Evolutionary conservation across 306 rosid genomes (phyloP).

Genomic region (Biancaea sappan): DNA sequence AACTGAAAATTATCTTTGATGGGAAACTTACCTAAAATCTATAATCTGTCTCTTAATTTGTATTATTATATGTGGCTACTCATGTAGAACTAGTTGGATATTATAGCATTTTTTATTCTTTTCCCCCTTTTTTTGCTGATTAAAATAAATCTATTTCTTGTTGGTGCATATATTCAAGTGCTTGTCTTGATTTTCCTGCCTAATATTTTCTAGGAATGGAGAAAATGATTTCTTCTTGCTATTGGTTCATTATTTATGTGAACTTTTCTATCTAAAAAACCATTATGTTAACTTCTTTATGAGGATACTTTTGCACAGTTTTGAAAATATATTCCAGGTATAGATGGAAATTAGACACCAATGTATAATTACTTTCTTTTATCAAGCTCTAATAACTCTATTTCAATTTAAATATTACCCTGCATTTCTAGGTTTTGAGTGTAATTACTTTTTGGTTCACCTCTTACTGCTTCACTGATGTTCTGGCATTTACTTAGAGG

Average conservation of each 20-base stretch:
- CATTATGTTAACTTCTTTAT: background rate
- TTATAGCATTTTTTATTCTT: background rate
- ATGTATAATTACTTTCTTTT: background rate
- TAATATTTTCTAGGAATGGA: constrained; percentile 15
- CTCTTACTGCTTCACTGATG: constrained; percentile 19
- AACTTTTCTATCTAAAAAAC: background rate
- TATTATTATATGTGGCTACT: background rate
- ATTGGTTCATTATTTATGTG: background rate
- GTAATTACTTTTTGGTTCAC: constrained; percentile 12
- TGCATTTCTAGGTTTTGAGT: constrained; percentile 20
- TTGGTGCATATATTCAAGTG: background rate
- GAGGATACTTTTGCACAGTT: background rate
- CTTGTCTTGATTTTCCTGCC: constrained; percentile 24
- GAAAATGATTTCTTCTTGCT: constrained; percentile 22
- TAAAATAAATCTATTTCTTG: constrained; percentile 17
- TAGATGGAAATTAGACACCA: background rate
- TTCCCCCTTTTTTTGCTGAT: constrained; percentile 13
- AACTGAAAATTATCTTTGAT: background rate
- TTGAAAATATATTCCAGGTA: background rate
- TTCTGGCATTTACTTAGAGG: constrained; percentile 53
- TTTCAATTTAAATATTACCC: constrained; percentile 6
- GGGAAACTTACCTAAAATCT: background rate
- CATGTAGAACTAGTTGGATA: background rate
- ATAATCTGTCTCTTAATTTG: background rate
- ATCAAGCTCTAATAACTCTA: constrained; percentile 16